These are phyloP conservation scores for Penicillium steckii DNA, from an alignment of 495 filamentous ascomycete species.

Conservation along the genomic window DNA sequence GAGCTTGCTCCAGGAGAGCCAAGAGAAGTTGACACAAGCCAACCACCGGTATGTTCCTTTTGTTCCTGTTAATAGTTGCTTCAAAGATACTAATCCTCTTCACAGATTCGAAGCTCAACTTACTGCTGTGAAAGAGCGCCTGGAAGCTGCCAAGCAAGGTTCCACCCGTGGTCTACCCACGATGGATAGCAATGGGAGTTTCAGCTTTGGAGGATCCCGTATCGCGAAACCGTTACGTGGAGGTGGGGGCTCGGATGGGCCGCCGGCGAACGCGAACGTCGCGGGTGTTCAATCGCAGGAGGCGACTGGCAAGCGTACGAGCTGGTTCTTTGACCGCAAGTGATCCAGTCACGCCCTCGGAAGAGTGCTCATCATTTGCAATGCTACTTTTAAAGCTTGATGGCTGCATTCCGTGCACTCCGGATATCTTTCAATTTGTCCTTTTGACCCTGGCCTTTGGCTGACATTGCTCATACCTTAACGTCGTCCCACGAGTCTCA, in stretches of 20 bases:
- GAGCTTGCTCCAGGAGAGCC: constrained; percentile 87
- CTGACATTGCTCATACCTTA: constrained; percentile 14
- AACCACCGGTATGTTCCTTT: constrained; percentile 79
- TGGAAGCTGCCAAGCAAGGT: constrained; percentile 91
- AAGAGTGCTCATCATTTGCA: constrained; percentile 19
- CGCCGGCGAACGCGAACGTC: constrained; percentile 28
- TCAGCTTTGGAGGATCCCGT: constrained; percentile 75
- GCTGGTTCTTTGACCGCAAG: constrained; percentile 53
- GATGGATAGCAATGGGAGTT: constrained; percentile 58
- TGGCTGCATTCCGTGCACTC: constrained; percentile 17
- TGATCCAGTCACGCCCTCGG: constrained; percentile 23
- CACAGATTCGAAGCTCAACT: constrained; percentile 93
- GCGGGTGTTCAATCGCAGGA: constrained; percentile 48
- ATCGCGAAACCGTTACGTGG: constrained; percentile 97
- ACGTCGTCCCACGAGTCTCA: constrained; percentile 27
- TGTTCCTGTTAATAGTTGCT: not conserved
- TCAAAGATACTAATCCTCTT: constrained; percentile 9
- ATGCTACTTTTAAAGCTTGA: constrained; percentile 19
- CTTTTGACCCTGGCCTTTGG: constrained; percentile 24
- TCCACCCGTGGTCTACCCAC: constrained; percentile 77
- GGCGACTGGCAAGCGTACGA: constrained; percentile 42
- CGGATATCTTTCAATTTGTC: constrained; percentile 23
- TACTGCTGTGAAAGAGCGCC: constrained; percentile 93
- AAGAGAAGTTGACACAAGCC: constrained; percentile 93
- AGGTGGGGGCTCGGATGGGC: constrained; percentile 61